These are phyloP conservation scores for Massariosphaeria phaeospora DNA, from an alignment of 495 filamentous ascomycete genomes.

Conservation along the genomic window DNA sequence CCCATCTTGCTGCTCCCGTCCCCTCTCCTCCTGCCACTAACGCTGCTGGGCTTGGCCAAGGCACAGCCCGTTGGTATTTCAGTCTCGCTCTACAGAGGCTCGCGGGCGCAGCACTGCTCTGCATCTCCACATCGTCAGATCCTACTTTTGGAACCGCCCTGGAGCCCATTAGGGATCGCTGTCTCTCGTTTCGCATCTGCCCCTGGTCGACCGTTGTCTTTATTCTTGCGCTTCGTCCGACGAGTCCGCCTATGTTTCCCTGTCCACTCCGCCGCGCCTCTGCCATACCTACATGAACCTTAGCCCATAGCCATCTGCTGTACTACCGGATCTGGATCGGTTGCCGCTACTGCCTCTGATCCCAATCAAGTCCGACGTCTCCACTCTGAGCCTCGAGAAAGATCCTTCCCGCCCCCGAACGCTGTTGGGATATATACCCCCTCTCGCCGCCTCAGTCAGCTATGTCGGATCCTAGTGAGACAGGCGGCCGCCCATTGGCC, in stretches of 20 bases:
- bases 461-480: constrained; percentile 26
- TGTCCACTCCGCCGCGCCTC: constrained; percentile 23
- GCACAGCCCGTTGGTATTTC: constrained; percentile 30
- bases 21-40: background rate
- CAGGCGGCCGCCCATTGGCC: constrained; percentile 32
- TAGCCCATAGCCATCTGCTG: constrained; percentile 23
- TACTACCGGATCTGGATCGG: constrained; percentile 21
- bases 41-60: constrained; percentile 12
- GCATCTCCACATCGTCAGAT: constrained; percentile 20
- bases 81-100: constrained; percentile 9
- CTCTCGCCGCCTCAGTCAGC: constrained; percentile 16
- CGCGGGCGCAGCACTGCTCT: constrained; percentile 27
- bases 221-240: constrained; percentile 22
- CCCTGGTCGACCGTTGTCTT: constrained; percentile 20
- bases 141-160: constrained; percentile 28
- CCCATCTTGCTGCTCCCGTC: background rate
- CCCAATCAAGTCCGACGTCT: constrained; percentile 21
- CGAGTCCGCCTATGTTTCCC: constrained; percentile 25
- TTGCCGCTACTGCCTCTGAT: constrained; percentile 24
- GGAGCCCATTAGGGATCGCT: constrained; percentile 10
- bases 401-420: constrained; percentile 29
- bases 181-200: constrained; percentile 18
- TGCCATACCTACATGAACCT: constrained; percentile 20
- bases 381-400: constrained; percentile 26
- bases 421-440: constrained; percentile 31